These are phyloP conservation scores for Isabelozyma pseudorhagii DNA, from an alignment of 805 yeast species.

Conservation along the genomic window DNA sequence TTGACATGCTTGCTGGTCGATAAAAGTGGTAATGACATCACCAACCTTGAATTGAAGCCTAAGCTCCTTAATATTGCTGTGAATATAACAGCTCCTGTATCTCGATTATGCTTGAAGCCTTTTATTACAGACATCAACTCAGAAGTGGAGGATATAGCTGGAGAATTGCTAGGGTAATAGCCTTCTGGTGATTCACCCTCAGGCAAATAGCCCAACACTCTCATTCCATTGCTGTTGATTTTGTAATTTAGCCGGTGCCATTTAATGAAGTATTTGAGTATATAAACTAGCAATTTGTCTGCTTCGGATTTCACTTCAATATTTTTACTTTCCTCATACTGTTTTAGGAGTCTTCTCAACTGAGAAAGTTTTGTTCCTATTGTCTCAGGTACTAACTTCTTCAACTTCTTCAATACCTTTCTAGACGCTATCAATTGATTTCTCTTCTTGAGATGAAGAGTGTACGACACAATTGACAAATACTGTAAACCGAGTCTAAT, in stretches of 20 bases:
- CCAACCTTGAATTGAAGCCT: slow-evolving; percentile 28
- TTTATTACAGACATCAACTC: slow-evolving; percentile 13
- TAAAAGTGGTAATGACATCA: slow-evolving; percentile 28
- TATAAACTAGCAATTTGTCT: slow-evolving; percentile 21
- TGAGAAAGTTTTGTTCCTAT: slow-evolving; percentile 1
- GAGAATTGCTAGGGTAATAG: slow-evolving; percentile 19
- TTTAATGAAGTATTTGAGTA: slow-evolving; percentile 28
- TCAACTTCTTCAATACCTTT: slow-evolving; percentile 16
- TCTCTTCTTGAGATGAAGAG: slow-evolving; percentile 16
- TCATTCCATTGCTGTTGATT: slow-evolving; percentile 24
- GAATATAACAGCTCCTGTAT: slow-evolving; percentile 30
- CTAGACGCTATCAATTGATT: slow-evolving; percentile 16
- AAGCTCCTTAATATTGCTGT: slow-evolving; percentile 24
- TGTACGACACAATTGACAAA: slow-evolving; percentile 21
- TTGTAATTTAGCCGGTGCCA: slow-evolving; percentile 32
- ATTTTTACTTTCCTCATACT: slow-evolving; percentile 1
- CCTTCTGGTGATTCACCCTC: slow-evolving; percentile 4
- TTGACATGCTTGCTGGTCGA: slow-evolving; percentile 7
- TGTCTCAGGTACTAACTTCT: slow-evolving; percentile 21
- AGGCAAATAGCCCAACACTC: slow-evolving; percentile 27
- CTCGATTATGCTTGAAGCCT: slow-evolving; percentile 27
- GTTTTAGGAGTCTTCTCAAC: neutral
- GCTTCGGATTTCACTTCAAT: neutral
- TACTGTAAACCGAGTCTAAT: slow-evolving; percentile 11
- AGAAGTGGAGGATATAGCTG: slow-evolving; percentile 4